Evolutionary conservation across 2,329 filamentous ascomycete species (phyloP).

Genomic region (Phaeosphaeria sp.): DNA sequence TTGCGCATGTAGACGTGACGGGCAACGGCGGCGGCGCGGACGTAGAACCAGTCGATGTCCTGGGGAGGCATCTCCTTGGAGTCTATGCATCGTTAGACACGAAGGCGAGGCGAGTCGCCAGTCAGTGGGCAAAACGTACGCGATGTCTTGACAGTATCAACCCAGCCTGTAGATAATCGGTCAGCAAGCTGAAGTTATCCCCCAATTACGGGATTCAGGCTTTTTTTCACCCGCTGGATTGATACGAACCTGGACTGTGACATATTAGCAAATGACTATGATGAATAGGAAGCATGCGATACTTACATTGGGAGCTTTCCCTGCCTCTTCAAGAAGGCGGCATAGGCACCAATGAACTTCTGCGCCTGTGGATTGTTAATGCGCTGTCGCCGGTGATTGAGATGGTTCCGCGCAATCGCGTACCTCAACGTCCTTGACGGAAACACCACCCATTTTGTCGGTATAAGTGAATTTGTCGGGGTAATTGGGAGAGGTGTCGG

Average conservation of each 20-base stretch:
- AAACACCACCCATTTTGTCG: slow-evolving; percentile 81
- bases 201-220: slow-evolving; percentile 63
- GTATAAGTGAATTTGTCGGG: slow-evolving; percentile 48
- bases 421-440: slow-evolving; percentile 87
- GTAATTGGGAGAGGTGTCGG: slow-evolving; percentile 21
- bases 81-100: slow-evolving; percentile 50
- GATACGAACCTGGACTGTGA: slow-evolving; percentile 70
- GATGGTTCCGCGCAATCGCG: slow-evolving; percentile 50
- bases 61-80: slow-evolving; percentile 98
- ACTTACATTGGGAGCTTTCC: slow-evolving; percentile 80
- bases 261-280: slow-evolving; percentile 25
- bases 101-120: neutral
- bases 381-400: slow-evolving; percentile 1
- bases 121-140: slow-evolving; percentile 32
- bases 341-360: slow-evolving; percentile 87
- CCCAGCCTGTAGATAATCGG: slow-evolving; percentile 78
- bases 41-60: slow-evolving; percentile 94
- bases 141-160: slow-evolving; percentile 99
- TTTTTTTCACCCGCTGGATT: slow-evolving; percentile 48
- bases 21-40: slow-evolving; percentile 91
- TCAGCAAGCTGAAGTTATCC: slow-evolving; percentile 55
- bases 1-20: slow-evolving; percentile 99
- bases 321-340: slow-evolving; percentile 91
- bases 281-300: neutral
- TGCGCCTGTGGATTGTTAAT: slow-evolving; percentile 65